These are phyloP conservation scores for Cucurbita argyrosperma DNA, from an alignment of 306 rosid species.

Conservation along the genomic window DNA sequence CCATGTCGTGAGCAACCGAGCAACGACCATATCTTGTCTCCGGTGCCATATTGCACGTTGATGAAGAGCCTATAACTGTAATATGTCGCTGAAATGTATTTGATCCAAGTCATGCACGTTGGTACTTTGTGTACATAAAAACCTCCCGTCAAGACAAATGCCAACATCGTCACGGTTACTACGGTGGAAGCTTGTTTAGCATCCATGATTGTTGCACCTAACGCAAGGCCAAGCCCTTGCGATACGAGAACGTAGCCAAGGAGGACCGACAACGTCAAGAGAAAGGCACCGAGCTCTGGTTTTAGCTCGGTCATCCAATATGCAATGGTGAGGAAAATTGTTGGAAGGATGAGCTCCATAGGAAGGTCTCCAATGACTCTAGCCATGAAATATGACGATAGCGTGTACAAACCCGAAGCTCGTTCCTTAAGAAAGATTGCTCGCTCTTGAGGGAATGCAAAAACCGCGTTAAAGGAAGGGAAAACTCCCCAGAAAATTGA, in stretches of 20 bases:
- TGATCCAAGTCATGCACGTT: constrained; percentile 59
- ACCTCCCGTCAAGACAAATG: constrained; percentile 78
- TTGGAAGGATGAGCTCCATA: constrained; percentile 87
- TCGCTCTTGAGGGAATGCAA: constrained; percentile 86
- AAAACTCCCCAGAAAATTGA: constrained; percentile 93
- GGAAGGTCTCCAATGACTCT: constrained; percentile 74
- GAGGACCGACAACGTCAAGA: constrained; percentile 35
- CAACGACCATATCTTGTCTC: constrained; percentile 30
- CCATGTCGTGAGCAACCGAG: constrained; percentile 37
- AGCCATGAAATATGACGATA: constrained; percentile 72
- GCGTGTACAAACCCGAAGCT: constrained; percentile 74
- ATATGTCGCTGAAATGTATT: constrained; percentile 60
- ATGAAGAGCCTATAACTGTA: constrained; percentile 55
- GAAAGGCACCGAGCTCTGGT: constrained; percentile 45
- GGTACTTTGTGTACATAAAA: constrained; percentile 79
- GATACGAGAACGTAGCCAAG: constrained; percentile 70
- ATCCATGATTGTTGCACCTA: constrained; percentile 84
- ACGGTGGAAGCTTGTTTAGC: constrained; percentile 83
- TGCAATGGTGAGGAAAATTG: constrained; percentile 38
- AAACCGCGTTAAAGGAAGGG: constrained; percentile 69
- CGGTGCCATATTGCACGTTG: constrained; percentile 61
- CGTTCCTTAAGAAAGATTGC: constrained; percentile 62
- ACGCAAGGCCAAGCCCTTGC: constrained; percentile 81
- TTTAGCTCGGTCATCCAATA: constrained; percentile 80
- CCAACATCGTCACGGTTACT: constrained; percentile 74